phyloP scores from a whole-genome alignment of 345 rosid species.

The Arabidopsis suecica region DNA sequence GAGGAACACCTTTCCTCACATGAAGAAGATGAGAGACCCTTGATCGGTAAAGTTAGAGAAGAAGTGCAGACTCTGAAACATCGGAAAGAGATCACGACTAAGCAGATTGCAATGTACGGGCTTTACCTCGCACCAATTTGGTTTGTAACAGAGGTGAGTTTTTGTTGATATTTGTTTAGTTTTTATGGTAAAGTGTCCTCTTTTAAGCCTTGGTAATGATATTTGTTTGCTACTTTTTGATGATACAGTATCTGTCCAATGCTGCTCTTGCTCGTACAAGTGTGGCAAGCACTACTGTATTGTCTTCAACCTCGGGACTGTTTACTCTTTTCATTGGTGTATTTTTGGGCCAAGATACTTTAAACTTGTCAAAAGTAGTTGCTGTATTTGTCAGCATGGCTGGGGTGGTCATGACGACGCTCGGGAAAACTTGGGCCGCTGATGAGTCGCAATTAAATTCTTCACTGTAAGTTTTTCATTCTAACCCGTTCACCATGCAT shows the following conservation, averaged over 20 bases:
- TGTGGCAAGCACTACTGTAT: conserved; percentile 97
- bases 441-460: conserved; percentile 71
- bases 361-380: conserved; percentile 80
- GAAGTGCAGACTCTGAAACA: conserved; percentile 55
- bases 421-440: conserved; percentile 97
- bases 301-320: conserved; percentile 97
- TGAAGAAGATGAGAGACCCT: conserved; percentile 73
- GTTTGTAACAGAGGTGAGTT: conserved; percentile 94
- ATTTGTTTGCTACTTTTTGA: conserved; percentile 14
- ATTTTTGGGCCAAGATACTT: conserved; percentile 84
- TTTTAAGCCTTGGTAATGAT: not conserved
- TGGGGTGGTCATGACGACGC: conserved; percentile 96
- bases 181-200: not conserved
- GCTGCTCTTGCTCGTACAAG: conserved; percentile 98
- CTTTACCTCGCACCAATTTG: conserved; percentile 98
- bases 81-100: conserved; percentile 60
- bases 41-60: conserved; percentile 68
- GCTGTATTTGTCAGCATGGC: conserved; percentile 95
- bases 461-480: conserved; percentile 58
- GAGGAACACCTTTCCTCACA: conserved; percentile 61
- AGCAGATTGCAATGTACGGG: conserved; percentile 77
- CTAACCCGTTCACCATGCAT: not conserved
- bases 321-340: conserved; percentile 97
- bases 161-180: not conserved
- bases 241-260: conserved; percentile 87